Evolutionary conservation across 257 asterid genomes (phyloP).

Genomic region (Schizonepeta tenuifolia): DNA sequence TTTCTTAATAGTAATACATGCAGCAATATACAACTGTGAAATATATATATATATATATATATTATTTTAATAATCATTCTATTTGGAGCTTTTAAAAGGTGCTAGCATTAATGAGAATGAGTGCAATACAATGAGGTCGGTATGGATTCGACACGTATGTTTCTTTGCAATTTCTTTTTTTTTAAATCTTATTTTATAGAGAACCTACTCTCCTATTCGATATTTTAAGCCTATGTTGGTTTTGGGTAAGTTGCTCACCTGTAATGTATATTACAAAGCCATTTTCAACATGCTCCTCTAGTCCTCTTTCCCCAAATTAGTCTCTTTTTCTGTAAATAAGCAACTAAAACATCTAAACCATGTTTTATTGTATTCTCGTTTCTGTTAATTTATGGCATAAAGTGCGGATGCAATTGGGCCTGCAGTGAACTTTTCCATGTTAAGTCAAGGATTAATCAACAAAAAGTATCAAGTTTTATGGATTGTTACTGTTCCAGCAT

Average conservation of each 20-base stretch:
- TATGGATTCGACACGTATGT: neutral
- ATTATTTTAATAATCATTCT: neutral
- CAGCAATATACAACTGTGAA: slow-evolving; percentile 14
- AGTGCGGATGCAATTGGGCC: neutral
- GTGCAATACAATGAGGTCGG: neutral
- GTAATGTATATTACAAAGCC: too few relatives aligned
- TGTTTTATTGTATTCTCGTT: neutral
- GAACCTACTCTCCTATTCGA: too few relatives aligned
- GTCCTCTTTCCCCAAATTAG: neutral
- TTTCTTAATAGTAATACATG: slow-evolving; percentile 27
- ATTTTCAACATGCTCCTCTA: neutral
- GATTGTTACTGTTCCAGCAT: too few relatives aligned
- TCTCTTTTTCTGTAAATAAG: neutral
- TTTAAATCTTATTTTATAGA: neutral
- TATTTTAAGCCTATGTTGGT: neutral
- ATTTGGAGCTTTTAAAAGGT: too few relatives aligned
- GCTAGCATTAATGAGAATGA: neutral
- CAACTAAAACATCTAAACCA: neutral
- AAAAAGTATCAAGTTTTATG: too few relatives aligned
- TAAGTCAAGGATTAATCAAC: too few relatives aligned
- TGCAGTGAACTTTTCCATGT: too few relatives aligned
- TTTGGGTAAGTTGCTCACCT: neutral
- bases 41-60: too few relatives aligned
- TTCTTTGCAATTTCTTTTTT: neutral
- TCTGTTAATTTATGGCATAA: neutral